These are phyloP conservation scores for Biscutella laevigata DNA, from an alignment of 441 rosid species.

Conservation along the genomic window DNA sequence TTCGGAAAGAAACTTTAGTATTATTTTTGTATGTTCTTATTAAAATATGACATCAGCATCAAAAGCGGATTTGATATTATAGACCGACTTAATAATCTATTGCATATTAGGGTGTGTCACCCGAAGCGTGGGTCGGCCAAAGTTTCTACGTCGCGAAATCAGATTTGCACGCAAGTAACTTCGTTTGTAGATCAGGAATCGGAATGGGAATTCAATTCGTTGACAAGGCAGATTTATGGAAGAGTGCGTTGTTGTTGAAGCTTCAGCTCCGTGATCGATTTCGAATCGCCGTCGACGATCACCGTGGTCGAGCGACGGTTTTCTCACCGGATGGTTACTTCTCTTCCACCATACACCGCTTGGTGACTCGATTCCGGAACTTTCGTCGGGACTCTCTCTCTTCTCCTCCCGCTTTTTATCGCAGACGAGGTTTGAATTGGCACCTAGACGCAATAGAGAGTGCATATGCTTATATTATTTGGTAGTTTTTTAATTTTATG, in stretches of 20 bases:
- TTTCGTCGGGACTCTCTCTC: slow-evolving; percentile 71
- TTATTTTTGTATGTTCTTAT: too few relatives aligned
- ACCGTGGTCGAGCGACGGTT: slow-evolving; percentile 38
- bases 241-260: slow-evolving; percentile 51
- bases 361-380: slow-evolving; percentile 47
- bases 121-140: too few relatives aligned
- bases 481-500: background rate
- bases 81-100: too few relatives aligned
- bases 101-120: too few relatives aligned
- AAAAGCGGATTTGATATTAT: too few relatives aligned
- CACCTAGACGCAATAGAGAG: background rate
- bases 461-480: background rate
- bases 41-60: too few relatives aligned
- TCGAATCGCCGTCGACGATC: slow-evolving; percentile 66
- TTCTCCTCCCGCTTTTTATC: slow-evolving; percentile 59
- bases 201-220: slow-evolving; percentile 48
- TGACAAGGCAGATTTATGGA: slow-evolving; percentile 75
- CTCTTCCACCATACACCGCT: slow-evolving; percentile 52
- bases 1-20: too few relatives aligned
- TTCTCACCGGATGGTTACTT: slow-evolving; percentile 46
- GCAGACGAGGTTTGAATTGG: slow-evolving; percentile 51
- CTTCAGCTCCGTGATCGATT: slow-evolving; percentile 68
- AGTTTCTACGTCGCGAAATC: too few relatives aligned
- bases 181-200: background rate
- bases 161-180: background rate